phyloP scores from a whole-genome alignment of 2,329 filamentous ascomycete genomes.

The Fusarium drepaniforme region DNA sequence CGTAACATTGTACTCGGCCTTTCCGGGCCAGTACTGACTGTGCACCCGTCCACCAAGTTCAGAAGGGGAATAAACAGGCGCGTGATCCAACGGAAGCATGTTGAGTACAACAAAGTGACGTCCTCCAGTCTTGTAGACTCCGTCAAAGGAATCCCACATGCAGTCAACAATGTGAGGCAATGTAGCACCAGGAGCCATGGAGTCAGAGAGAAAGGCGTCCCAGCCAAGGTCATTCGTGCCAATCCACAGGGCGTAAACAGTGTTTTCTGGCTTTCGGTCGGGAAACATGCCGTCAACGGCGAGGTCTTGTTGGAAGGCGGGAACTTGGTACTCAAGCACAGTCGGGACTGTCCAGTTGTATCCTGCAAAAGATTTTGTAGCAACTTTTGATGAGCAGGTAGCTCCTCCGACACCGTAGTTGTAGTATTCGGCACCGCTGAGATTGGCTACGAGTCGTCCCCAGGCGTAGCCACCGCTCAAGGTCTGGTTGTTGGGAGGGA shows the following conservation, averaged over 20 bases:
- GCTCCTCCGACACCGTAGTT: not conserved
- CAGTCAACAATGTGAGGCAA: not conserved
- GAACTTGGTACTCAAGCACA: not conserved
- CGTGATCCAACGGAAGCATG: not conserved
- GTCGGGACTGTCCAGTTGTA: not conserved
- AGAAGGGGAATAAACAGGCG: not conserved
- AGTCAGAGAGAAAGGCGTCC: not conserved
- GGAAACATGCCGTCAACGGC: not conserved
- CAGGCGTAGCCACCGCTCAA: not conserved
- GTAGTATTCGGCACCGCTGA: not conserved
- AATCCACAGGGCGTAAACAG: not conserved
- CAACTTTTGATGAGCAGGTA: not conserved
- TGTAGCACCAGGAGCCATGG: not conserved
- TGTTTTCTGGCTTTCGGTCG: not conserved
- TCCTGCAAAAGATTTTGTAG: not conserved
- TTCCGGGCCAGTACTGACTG: not conserved
- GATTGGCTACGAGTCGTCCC: not conserved
- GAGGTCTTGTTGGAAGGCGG: not conserved
- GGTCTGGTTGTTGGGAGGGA: constrained; percentile 4
- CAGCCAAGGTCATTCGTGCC: not conserved
- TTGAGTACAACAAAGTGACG: not conserved
- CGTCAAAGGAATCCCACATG: not conserved
- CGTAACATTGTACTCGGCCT: not conserved
- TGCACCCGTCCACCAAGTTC: not conserved
- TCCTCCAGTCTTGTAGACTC: not conserved